Base-by-base conservation (phyloP, 176 grass and related monocot species). In the Metroxylon sagu region DNA sequence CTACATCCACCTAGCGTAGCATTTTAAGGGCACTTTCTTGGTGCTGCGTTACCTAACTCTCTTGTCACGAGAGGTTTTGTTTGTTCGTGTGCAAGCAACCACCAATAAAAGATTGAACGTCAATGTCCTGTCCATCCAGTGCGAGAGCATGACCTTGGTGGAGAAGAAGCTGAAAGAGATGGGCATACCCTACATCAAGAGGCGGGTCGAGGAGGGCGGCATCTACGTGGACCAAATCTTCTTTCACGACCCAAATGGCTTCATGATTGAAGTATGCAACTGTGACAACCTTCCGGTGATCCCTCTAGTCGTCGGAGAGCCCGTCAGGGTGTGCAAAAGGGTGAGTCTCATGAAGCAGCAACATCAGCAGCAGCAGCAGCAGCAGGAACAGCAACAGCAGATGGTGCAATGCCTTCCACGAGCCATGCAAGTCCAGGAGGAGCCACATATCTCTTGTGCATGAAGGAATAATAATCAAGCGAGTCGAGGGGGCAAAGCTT, bases 161-260 rank as follows among this genome's bases (percentile, higher is more conserved):
- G 75, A 83, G 75, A 83, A 80, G 65, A 65, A 61, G 64, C 85
- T 95, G 25, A 74, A 80, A 67, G 89, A 89, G 81, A 55, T 89
- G 69, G 66, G 55, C 2, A 72, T 95, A 76, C 5, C 5, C 3
- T 76, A 76, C 71, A 69, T 78, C 59, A 30, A 83, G 56, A 66
- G 59, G 16, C 56, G 69, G 0, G 89, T 95, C 18, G 85, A 83
- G 68, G 89, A 95, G 25, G 82, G 79, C 19, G 82, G 85, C 15
- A 75, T 95, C 60, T 54, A 56, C 50, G 85, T 95, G 3, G 89
- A 89, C 65, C 89, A 95, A 74, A 26, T 95, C 73, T 95, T 95
- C 79, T 95, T 95, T 79, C 89, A 95, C 60, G 89, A 95, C 54
- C 89, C 89, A n/a, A 85, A 95, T 57, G 82, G 89, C 29, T 89